A percentile compares a stretch with the other conserved stretches of the same genome.
Conservation (phyloP, 2,329 filamentous ascomycete genomes). For the Diplodia corticola region DNA sequence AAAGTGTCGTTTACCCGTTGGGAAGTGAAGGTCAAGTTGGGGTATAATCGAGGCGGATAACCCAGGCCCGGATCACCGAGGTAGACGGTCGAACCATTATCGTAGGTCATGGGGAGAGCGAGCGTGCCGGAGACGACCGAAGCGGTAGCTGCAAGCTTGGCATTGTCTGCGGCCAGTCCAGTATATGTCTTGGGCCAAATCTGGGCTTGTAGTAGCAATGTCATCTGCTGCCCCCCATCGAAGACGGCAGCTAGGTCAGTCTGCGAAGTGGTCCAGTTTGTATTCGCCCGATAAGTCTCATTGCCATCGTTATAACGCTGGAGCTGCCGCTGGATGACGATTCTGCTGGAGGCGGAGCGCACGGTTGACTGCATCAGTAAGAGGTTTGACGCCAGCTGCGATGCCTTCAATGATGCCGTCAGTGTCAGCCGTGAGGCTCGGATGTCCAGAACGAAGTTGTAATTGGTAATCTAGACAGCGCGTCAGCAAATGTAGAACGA, state of each 20-base stretch:
- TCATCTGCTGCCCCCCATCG: conserved; percentile 52
- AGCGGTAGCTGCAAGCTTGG: conserved; percentile 66
- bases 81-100: conserved; percentile 39
- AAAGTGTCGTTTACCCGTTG: conserved; percentile 38
- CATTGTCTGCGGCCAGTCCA: conserved; percentile 46
- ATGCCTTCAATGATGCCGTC: conserved; percentile 83
- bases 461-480: conserved; percentile 55
- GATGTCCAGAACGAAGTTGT: conserved; percentile 60
- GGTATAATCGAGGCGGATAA: conserved; percentile 72
- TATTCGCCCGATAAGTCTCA: conserved; percentile 32
- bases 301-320: conserved; percentile 59
- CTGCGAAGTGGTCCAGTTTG: conserved; percentile 63
- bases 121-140: conserved; percentile 51
- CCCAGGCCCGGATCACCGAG: conserved; percentile 64
- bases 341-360: conserved; percentile 66
- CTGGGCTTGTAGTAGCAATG: conserved; percentile 66
- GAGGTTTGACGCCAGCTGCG: conserved; percentile 76
- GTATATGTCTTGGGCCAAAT: conserved; percentile 70
- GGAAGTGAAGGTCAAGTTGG: conserved; percentile 68
- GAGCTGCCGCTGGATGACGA: conserved; percentile 56
- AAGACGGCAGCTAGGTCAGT: conserved; percentile 73
- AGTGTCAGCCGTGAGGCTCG: conserved; percentile 66
- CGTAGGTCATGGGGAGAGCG: conserved; percentile 53
- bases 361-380: conserved; percentile 76
- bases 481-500: conserved; percentile 20